Evolutionary conservation across 768 basidiomycete genomes (phyloP).

Genomic region (Pleurotus tuber-regium): DNA sequence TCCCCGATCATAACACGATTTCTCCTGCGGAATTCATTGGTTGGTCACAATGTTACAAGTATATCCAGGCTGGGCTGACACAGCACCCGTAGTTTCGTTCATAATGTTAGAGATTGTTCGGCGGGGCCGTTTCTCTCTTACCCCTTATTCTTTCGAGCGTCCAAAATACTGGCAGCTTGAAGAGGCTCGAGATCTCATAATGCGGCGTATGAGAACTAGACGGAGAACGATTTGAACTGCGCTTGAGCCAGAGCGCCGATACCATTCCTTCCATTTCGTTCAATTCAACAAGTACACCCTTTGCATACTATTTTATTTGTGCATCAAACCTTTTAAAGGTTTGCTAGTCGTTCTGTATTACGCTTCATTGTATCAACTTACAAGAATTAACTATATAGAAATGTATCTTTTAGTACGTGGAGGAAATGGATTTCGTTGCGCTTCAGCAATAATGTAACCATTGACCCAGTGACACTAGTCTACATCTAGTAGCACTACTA

Average conservation of each 20-base stretch:
- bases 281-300: neutral
- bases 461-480: too few relatives aligned
- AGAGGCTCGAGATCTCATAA: conserved; percentile 35
- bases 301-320: too few relatives aligned
- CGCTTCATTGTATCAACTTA: neutral
- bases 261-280: neutral
- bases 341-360: too few relatives aligned
- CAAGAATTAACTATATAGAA: neutral
- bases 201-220: conserved; percentile 27
- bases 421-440: too few relatives aligned
- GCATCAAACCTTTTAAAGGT: too few relatives aligned
- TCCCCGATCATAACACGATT: conserved; percentile 44
- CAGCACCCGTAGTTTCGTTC: conserved; percentile 45
- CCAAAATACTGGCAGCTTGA: conserved; percentile 47
- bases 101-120: conserved; percentile 65
- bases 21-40: conserved; percentile 53
- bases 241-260: too few relatives aligned
- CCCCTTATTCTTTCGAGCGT: conserved; percentile 45
- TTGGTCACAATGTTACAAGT: conserved; percentile 22
- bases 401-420: conserved; percentile 1
- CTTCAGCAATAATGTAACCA: too few relatives aligned
- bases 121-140: conserved; percentile 52
- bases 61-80: conserved; percentile 14
- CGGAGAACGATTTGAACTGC: conserved; percentile 2
- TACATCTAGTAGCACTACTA: too few relatives aligned